A percentile compares a stretch with the other conserved stretches of the same genome.
Conservation (phyloP, 192 early-diverging fungal genomes). For the Backusella luteola region DNA sequence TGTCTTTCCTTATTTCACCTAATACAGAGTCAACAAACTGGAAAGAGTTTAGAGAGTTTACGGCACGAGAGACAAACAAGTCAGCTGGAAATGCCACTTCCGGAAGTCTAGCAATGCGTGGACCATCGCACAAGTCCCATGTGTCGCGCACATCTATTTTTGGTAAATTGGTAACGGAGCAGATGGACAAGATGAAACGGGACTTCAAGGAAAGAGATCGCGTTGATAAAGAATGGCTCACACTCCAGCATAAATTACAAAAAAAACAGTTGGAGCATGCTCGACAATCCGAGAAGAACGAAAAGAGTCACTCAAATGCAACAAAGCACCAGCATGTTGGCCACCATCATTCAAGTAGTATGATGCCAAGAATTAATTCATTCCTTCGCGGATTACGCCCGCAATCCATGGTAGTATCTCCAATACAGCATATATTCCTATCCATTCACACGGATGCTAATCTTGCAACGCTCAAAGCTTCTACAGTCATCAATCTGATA, state of each 20-base stretch:
- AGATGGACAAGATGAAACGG: conserved; percentile 62
- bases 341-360: not conserved
- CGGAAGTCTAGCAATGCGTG: not conserved
- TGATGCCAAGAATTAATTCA: conserved; percentile 37
- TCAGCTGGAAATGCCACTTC: not conserved
- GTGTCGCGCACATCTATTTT: conserved; percentile 30
- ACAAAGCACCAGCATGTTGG: conserved; percentile 17
- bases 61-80: conserved; percentile 36
- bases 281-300: conserved; percentile 40
- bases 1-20: conserved; percentile 29
- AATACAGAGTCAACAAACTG: conserved; percentile 21
- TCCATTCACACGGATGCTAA: not conserved
- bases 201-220: conserved; percentile 68
- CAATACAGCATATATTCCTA: conserved; percentile 4
- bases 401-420: not conserved
- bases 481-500: conserved; percentile 74
- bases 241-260: conserved; percentile 44
- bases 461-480: conserved; percentile 46
- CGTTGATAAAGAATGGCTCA: conserved; percentile 62
- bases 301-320: conserved; percentile 24
- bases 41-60: conserved; percentile 40
- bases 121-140: conserved; percentile 12
- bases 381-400: conserved; percentile 31
- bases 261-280: conserved; percentile 49
- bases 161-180: conserved; percentile 50